A percentile compares a stretch with the other conserved stretches of the same genome.
Evolutionary conservation across 805 yeast species (phyloP).

Genomic region (Metschnikowia cerradonensis): DNA sequence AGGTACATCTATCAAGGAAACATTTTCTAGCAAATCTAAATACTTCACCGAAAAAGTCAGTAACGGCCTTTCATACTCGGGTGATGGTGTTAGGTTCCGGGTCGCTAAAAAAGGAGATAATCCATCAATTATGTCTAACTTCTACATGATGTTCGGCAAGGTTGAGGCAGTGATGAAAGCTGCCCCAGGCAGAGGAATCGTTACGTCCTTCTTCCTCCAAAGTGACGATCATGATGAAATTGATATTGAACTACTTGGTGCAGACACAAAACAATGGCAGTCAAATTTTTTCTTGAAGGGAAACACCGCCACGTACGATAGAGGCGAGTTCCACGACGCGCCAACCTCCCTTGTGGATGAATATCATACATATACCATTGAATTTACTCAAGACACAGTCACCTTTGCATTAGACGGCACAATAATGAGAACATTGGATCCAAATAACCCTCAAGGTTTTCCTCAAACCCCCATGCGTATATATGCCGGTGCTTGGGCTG

Average conservation of each 20-base stretch:
- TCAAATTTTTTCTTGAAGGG: constrained; percentile 83
- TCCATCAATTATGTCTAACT: constrained; percentile 73
- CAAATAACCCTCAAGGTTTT: constrained; percentile 58
- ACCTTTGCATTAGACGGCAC: constrained; percentile 73
- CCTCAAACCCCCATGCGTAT: constrained; percentile 84
- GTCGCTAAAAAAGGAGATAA: constrained; percentile 64
- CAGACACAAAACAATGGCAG: constrained; percentile 70
- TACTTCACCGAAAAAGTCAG: constrained; percentile 35
- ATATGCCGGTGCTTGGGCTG: constrained; percentile 46
- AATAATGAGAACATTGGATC: constrained; percentile 58
- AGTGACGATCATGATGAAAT: constrained; percentile 85
- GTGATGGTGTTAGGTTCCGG: constrained; percentile 60
- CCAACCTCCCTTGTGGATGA: constrained; percentile 48
- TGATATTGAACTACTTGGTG: constrained; percentile 85
- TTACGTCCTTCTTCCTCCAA: constrained; percentile 77
- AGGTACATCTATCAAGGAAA: constrained; percentile 10
- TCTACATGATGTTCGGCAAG: constrained; percentile 86
- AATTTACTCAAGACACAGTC: constrained; percentile 68
- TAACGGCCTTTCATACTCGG: constrained; percentile 31
- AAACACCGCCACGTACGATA: constrained; percentile 66
- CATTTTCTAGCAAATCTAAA: constrained; percentile 4
- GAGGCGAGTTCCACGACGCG: constrained; percentile 70
- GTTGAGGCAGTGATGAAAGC: constrained; percentile 69
- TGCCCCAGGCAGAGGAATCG: constrained; percentile 74
- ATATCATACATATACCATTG: constrained; percentile 76